Conservation (phyloP, 768 basidiomycete genomes). For the Mycena albidolilacea region DNA sequence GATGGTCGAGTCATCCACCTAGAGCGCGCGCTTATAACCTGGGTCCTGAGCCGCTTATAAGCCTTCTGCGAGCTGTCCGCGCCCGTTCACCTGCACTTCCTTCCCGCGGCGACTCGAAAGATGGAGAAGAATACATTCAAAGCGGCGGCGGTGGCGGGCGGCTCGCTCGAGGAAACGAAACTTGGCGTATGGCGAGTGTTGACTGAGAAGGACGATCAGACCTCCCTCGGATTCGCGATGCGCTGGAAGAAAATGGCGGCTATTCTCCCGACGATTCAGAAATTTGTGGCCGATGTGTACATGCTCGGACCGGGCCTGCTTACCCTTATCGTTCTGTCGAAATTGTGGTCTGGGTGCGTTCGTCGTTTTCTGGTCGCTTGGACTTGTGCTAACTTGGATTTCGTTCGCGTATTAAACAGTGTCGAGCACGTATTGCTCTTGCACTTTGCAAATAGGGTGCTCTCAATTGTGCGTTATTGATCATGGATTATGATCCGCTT, state of each 20-base stretch:
- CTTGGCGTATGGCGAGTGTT: constrained; percentile 38
- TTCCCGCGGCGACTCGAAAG: not conserved
- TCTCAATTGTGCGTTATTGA: constrained; percentile 30
- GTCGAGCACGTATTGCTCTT: constrained; percentile 33
- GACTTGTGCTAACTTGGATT: not conserved
- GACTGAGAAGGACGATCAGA: constrained; percentile 12
- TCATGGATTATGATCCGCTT: not conserved
- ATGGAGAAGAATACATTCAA: constrained; percentile 23
- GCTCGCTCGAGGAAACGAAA: constrained; percentile 25
- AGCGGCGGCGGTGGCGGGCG: not conserved
- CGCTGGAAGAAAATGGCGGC: constrained; percentile 28
- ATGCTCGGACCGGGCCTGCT: constrained; percentile 20
- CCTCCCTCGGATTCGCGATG: constrained; percentile 15
- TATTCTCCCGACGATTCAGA: constrained; percentile 23
- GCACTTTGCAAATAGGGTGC: constrained; percentile 29
- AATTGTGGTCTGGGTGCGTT: constrained; percentile 24
- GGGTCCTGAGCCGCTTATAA: not conserved
- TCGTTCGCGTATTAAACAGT: not conserved
- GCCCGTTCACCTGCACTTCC: not conserved
- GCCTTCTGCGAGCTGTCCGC: not conserved
- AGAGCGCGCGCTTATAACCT: not conserved
- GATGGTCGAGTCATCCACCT: too few species aligned
- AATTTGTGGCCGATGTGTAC: constrained; percentile 30
- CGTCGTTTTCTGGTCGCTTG: not conserved
- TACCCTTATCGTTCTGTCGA: constrained; percentile 21